These are phyloP conservation scores for Arabidopsis thaliana DNA, from an alignment of 345 rosid genomes.

Conservation along the genomic window DNA sequence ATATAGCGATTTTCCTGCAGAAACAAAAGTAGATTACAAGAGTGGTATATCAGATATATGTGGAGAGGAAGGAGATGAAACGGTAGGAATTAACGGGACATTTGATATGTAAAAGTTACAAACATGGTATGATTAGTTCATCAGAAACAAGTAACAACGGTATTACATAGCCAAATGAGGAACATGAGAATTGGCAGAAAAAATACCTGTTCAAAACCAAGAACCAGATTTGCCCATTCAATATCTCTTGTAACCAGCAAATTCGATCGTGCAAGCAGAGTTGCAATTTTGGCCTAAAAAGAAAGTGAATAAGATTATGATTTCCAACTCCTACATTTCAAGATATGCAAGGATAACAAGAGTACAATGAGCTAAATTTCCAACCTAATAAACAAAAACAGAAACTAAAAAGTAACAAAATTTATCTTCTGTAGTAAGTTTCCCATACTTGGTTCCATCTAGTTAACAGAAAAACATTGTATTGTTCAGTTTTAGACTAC, in stretches of 20 bases:
- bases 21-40: constrained; percentile 8
- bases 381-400: neutral
- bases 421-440: neutral
- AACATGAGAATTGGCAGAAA: constrained; percentile 1
- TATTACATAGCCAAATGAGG: constrained; percentile 5
- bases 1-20: constrained; percentile 93
- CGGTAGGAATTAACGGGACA: neutral
- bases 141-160: neutral
- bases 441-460: constrained; percentile 16
- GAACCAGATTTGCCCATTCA: constrained; percentile 96
- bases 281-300: constrained; percentile 65
- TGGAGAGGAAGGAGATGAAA: constrained; percentile 5
- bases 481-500: too few relatives aligned
- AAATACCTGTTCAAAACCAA: constrained; percentile 93
- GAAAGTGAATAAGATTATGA: constrained; percentile 16
- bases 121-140: neutral
- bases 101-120: neutral
- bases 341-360: constrained; percentile 1
- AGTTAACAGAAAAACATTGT: neutral
- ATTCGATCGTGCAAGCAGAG: constrained; percentile 94
- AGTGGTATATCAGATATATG: constrained; percentile 12
- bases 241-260: constrained; percentile 93
- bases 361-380: constrained; percentile 2
- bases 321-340: constrained; percentile 17
- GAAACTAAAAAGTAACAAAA: neutral